phyloP scores from a whole-genome alignment of 768 basidiomycete genomes.

The Suillus spraguei region DNA sequence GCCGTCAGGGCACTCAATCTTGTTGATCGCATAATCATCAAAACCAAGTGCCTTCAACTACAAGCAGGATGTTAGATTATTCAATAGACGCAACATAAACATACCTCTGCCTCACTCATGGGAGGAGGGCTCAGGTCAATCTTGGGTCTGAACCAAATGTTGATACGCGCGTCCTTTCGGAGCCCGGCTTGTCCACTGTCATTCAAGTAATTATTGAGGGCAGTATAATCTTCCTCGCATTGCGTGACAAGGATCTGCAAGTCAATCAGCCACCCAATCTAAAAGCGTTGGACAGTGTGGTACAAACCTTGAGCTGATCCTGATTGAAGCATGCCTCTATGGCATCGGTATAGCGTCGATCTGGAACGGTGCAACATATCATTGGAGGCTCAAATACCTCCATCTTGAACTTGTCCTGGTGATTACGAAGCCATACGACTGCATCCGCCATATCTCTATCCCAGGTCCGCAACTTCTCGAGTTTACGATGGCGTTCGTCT shows the following conservation, averaged over 20 bases:
- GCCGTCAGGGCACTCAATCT: slow-evolving; percentile 74
- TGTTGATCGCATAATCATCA: slow-evolving; percentile 83
- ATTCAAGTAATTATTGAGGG: slow-evolving; percentile 67
- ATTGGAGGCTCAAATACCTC: slow-evolving; percentile 86
- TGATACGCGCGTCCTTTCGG: slow-evolving; percentile 53
- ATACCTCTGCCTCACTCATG: slow-evolving; percentile 60
- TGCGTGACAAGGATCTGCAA: slow-evolving; percentile 83
- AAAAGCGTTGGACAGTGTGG: not conserved
- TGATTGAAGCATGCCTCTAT: slow-evolving; percentile 73
- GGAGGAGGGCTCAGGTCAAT: slow-evolving; percentile 49
- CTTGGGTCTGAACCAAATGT: slow-evolving; percentile 65
- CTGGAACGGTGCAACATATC: slow-evolving; percentile 69
- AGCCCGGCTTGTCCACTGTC: slow-evolving; percentile 57
- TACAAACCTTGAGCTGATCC: slow-evolving; percentile 63
- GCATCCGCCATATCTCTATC: slow-evolving; percentile 65
- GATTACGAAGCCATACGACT: slow-evolving; percentile 72
- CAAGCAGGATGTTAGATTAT: slow-evolving; percentile 12
- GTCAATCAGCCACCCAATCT: not conserved
- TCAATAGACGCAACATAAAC: slow-evolving; percentile 15
- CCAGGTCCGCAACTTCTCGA: slow-evolving; percentile 51
- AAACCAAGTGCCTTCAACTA: slow-evolving; percentile 69
- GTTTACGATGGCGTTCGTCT: slow-evolving; percentile 57
- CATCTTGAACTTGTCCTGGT: slow-evolving; percentile 70
- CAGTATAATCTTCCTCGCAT: slow-evolving; percentile 77
- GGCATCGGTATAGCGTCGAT: slow-evolving; percentile 60